Evolutionary conservation across 345 rosid species (phyloP), one percentile per base, ranked within the genome.

Genomic region (Lepidium aucheri): DNA sequence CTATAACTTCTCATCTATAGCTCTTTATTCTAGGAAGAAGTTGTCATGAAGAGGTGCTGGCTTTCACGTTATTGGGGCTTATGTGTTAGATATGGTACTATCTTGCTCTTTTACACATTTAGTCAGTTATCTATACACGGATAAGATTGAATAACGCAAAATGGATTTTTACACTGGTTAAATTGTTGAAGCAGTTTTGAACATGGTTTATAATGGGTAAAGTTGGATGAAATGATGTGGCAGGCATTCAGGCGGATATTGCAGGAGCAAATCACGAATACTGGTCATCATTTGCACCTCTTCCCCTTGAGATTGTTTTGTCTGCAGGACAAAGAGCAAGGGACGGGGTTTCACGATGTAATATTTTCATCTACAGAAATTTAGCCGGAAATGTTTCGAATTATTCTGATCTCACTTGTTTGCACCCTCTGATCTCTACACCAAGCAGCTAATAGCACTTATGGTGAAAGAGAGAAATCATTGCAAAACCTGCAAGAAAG

Each of bases 21-120:
- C 77, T 83, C 74, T 69, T 78, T 58, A 65, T 78, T 45, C 59
- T 85, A 94, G 99, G 99, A 94, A 76, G 99, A 94, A 74, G 90
- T 94, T 61, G 89, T 88, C 63, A 56, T 94, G 70, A 94, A 90
- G 91, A 94, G 99, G 72, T 94, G 97, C 74, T 94, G 99, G 99
- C 97, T 94, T 79, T 96, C 99, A 70, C 89, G 91, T 18, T 90
- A 94, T 76, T 90, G 99, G 99, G 82, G 82, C 72, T 79, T 88
- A 79, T 88, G 93, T 51, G 84, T 84, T 44, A 77, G 69, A 68
- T 78, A 90, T 54, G 99, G 99, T 90, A 84, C 55, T 67, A 14
- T 15, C 22, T 60, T 28, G 18, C 54, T 34, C 44, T 36, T 46
- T 32, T 30, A 43, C 40, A 45, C 26, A 36, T 36, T 15, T 18